Conservation (phyloP, 2,329 filamentous ascomycete species). For the Pestalotiopsis sp. region DNA sequence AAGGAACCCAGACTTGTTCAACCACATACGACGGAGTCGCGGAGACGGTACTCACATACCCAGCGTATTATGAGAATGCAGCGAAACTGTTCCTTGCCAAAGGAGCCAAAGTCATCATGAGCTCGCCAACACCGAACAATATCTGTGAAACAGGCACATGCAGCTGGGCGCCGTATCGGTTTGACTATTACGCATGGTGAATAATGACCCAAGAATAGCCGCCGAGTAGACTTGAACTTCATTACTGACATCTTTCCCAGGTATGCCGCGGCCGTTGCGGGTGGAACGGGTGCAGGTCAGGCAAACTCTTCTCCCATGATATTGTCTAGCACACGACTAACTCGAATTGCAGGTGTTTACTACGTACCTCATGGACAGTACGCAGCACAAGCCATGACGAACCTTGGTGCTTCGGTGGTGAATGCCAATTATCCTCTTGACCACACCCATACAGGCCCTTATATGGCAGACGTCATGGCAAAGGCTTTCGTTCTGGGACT, state of each 20-base stretch:
- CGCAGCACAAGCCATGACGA: conserved; percentile 53
- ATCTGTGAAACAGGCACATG: conserved; percentile 60
- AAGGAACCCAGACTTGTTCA: conserved; percentile 53
- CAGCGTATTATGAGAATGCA: conserved; percentile 60
- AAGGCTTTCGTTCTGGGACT: conserved; percentile 59
- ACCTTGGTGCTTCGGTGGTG: conserved; percentile 49
- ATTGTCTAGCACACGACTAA: not conserved
- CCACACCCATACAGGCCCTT: conserved; percentile 63
- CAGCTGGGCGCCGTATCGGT: conserved; percentile 48
- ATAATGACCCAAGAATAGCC: not conserved
- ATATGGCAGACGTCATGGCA: conserved; percentile 57
- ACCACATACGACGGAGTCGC: conserved; percentile 50
- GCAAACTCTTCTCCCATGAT: not conserved
- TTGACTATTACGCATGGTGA: conserved; percentile 54
- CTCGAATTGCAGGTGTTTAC: conserved; percentile 38
- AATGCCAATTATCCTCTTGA: conserved; percentile 59
- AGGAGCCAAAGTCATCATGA: conserved; percentile 63
- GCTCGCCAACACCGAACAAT: conserved; percentile 58
- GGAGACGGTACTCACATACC: conserved; percentile 63
- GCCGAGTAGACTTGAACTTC: not conserved
- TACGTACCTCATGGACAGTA: conserved; percentile 65
- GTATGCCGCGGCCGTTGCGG: conserved; percentile 38
- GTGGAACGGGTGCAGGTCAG: conserved; percentile 24
- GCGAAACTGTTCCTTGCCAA: conserved; percentile 53
- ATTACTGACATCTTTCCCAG: conserved; percentile 16